phyloP scores from a whole-genome alignment of 306 rosid species.

The Lotus japonicus region DNA sequence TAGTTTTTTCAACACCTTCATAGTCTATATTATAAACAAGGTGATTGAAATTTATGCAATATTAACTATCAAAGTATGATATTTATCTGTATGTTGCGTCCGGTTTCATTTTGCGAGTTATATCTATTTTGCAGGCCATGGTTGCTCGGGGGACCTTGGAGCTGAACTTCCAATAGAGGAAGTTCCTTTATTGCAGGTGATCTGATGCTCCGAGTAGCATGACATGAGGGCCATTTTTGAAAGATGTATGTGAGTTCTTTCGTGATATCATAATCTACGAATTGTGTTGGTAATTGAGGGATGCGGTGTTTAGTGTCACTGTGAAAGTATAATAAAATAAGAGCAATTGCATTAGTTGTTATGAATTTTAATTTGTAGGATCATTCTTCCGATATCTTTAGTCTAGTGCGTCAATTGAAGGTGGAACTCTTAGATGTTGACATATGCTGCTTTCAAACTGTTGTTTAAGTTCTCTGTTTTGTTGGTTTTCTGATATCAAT shows the following conservation, averaged over 20 bases:
- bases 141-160: slow-evolving; percentile 99
- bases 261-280: slow-evolving; percentile 12
- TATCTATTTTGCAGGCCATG: slow-evolving; percentile 67
- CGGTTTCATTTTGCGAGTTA: slow-evolving; percentile 11
- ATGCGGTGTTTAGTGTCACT: neutral
- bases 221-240: neutral
- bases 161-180: slow-evolving; percentile 99
- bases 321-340: slow-evolving; percentile 2
- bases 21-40: slow-evolving; percentile 4
- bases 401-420: slow-evolving; percentile 1
- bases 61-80: neutral
- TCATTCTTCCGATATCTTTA: neutral
- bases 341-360: neutral
- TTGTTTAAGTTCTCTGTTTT: neutral
- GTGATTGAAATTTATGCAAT: neutral
- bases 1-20: neutral
- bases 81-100: slow-evolving; percentile 3
- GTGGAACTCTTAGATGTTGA: neutral
- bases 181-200: slow-evolving; percentile 92
- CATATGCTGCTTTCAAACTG: neutral
- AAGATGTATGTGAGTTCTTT: neutral
- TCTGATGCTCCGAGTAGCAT: neutral
- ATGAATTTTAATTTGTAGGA: neutral
- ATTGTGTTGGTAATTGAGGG: neutral
- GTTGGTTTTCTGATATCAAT: neutral